These are phyloP conservation scores for Edaphochlamys debaryana DNA, from an alignment of 139 green algal genomes.

Conservation along the genomic window DNA sequence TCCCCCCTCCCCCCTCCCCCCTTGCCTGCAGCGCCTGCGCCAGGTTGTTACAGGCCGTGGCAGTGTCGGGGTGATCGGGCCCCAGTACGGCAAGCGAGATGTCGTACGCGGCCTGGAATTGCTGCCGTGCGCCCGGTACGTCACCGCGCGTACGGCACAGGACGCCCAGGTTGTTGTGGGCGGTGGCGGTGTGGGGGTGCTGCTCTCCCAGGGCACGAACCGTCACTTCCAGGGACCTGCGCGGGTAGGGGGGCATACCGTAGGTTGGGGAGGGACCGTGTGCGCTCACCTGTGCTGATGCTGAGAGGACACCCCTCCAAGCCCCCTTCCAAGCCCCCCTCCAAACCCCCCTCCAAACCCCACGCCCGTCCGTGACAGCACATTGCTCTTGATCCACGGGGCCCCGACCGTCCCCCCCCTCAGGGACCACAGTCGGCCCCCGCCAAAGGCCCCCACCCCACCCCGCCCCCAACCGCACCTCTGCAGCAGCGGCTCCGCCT, in stretches of 20 bases:
- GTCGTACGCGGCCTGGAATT: background rate
- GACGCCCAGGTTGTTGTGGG: constrained; percentile 32
- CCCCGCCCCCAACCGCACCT: no score
- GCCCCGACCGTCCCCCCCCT: no score
- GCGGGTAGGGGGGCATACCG: no score
- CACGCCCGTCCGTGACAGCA: no score
- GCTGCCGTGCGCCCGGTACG: background rate
- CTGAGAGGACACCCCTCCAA: background rate
- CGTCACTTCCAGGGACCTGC: constrained; percentile 8
- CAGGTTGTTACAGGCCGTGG: constrained; percentile 3
- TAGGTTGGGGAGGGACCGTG: background rate
- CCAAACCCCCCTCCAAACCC: no score
- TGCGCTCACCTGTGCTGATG: background rate
- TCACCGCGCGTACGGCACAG: constrained; percentile 17
- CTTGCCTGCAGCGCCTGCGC: background rate
- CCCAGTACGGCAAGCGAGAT: constrained; percentile 1
- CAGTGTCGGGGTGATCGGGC: constrained; percentile 19
- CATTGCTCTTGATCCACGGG: no score
- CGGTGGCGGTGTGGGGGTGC: constrained; percentile 29
- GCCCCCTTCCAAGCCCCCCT: no score
- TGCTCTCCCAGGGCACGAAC: background rate
- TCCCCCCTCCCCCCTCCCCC: no score
- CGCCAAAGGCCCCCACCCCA: no score
- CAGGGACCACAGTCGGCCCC: no score
- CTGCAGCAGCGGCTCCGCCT: constrained; percentile 35